These are phyloP conservation scores for Penicillium fuscoglaucum DNA, from an alignment of 2,329 filamentous ascomycete species.

Conservation along the genomic window DNA sequence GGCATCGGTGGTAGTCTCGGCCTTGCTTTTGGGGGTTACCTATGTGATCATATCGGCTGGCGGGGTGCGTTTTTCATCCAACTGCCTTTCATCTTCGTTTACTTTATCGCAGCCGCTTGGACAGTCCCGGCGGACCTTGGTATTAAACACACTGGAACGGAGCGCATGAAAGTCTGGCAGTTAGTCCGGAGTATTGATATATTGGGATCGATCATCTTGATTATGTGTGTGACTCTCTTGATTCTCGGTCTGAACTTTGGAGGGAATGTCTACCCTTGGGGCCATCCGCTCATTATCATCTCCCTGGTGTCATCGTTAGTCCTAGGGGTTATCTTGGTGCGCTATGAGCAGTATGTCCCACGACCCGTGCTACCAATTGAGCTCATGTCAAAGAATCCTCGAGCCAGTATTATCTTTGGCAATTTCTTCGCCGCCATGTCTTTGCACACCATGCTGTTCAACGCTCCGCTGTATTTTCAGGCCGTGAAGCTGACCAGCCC, in stretches of 20 bases:
- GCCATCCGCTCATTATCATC: conserved; percentile 51
- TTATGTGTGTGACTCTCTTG: conserved; percentile 49
- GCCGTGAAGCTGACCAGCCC: conserved; percentile 69
- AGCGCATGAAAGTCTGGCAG: conserved; percentile 43
- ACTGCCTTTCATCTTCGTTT: conserved; percentile 50
- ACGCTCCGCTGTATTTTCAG: conserved; percentile 74
- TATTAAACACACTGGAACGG: conserved; percentile 44
- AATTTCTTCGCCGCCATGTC: conserved; percentile 54
- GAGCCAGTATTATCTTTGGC: conserved; percentile 52
- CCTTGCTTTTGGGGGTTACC: conserved; percentile 41
- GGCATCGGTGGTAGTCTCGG: conserved; percentile 42
- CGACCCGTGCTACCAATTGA: conserved; percentile 53
- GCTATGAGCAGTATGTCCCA: conserved; percentile 46
- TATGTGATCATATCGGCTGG: conserved; percentile 45
- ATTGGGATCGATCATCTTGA: conserved; percentile 50
- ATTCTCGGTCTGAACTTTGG: conserved; percentile 56
- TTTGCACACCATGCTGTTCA: conserved; percentile 63
- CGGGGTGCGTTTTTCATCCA: conserved; percentile 51
- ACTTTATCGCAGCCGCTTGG: conserved; percentile 16
- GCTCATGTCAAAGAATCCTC: conserved; percentile 49
- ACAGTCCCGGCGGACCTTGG: conserved; percentile 50
- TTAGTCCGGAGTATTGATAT: conserved; percentile 53
- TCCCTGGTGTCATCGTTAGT: conserved; percentile 47
- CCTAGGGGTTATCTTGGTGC: conserved; percentile 42
- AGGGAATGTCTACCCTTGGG: conserved; percentile 54